Conservation (phyloP, 768 basidiomycete genomes). For the Rossbeevera mucosa region DNA sequence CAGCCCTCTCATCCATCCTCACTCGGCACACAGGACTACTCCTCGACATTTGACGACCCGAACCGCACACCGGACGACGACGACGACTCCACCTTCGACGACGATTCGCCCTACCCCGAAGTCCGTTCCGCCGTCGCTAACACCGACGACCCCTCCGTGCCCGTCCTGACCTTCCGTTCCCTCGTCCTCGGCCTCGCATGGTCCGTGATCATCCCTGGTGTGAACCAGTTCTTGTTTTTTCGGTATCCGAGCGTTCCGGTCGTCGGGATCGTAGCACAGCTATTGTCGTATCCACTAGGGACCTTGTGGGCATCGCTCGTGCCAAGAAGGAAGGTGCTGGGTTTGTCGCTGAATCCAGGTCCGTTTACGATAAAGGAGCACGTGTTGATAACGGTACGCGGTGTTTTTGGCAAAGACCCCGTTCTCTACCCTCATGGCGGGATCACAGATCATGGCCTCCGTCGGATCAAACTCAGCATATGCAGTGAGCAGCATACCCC, state of each 20-base stretch:
- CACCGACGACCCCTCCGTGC: conserved; percentile 63
- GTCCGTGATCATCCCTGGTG: conserved; percentile 59
- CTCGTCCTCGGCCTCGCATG: conserved; percentile 71
- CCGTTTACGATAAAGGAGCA: conserved; percentile 77
- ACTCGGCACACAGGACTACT: not conserved
- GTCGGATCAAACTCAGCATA: conserved; percentile 59
- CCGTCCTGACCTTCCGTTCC: conserved; percentile 58
- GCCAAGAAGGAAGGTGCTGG: conserved; percentile 54
- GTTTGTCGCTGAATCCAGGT: conserved; percentile 65
- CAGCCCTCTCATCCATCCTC: not conserved
- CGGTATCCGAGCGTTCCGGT: conserved; percentile 65
- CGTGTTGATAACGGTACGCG: conserved; percentile 55
- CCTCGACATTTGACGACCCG: conserved; percentile 19
- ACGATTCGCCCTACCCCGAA: conserved; percentile 71
- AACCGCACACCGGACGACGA: conserved; percentile 10
- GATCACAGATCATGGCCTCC: conserved; percentile 45
- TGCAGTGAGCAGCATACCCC: conserved; percentile 34
- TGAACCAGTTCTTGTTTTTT: conserved; percentile 78
- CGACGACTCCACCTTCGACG: conserved; percentile 32
- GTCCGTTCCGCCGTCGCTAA: conserved; percentile 67
- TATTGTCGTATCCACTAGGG: conserved; percentile 69
- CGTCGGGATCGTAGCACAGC: conserved; percentile 62
- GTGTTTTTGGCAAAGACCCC: conserved; percentile 21
- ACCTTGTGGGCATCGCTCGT: conserved; percentile 49
- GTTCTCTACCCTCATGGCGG: not conserved